Evolutionary conservation across 2,329 filamentous ascomycete genomes (phyloP), one percentile per base, ranked within the genome.

Genomic region (Epichloe uncinata): DNA sequence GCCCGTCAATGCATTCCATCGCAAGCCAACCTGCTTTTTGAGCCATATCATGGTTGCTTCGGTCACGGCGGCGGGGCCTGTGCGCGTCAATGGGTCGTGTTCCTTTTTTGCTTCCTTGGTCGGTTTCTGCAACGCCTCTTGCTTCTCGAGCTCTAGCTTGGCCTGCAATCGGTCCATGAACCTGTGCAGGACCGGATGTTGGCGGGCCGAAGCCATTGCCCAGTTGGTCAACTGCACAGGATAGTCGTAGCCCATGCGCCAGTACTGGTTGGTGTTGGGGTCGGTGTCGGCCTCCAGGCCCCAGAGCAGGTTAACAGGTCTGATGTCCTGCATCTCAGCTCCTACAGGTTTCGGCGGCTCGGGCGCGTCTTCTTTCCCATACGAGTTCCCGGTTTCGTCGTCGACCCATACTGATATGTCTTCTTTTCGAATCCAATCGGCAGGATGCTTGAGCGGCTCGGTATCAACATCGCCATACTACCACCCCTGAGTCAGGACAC

Each of bases 181-280:
- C 30, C 50, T 53, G 7, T 47, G 45, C 22, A 60, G 48, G 12
- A 54, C 47, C 5, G 56, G 57, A n/a, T 60, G 58, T 6, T 52
- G 47, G 5, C 53, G 57, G 11, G 55, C 53, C 13, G 57, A 57
- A 2, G 58, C 58, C 51, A 60, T 47, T 5, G 58, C 58, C 58
- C 58, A 60, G 40, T 60, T 57, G 5, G 58, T 60, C 36, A 60
- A 40, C 16, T 60, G 58, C 3, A 60, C 49, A 7, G 58, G 57
- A 48, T 57, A 58, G 13, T 55, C 50, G 41, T 60, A 60, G 41
- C 58, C 58, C 58, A 60, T 60, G 13, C 58, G 56, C 58, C 58
- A 60, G 47, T 57, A 55, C 5, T 52, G 42, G 42, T 58, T 49
- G 22, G 55, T 49, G 34, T 50, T 41, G 3, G 58, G 57, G 37